These are phyloP conservation scores for Penicillium sp. DNA, from an alignment of 2,329 filamentous ascomycete genomes.

Conservation along the genomic window DNA sequence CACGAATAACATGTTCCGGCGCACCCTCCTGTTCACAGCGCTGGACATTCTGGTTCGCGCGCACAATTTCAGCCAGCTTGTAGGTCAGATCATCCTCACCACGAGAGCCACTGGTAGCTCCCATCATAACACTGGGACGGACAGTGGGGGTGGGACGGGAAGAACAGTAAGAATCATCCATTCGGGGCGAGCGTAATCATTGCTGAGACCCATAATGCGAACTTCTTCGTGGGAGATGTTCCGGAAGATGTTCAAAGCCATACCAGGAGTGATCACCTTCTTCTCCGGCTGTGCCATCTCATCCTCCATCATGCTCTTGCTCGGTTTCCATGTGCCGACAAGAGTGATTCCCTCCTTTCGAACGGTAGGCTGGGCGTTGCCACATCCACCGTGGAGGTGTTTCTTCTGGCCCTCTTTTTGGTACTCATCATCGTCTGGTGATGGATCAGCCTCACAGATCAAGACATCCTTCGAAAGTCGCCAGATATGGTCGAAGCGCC, in stretches of 20 bases:
- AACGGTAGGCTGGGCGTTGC: constrained; percentile 84
- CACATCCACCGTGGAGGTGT: constrained; percentile 81
- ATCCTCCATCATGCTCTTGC: constrained; percentile 70
- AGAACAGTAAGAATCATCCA: constrained; percentile 98
- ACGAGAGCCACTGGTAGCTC: constrained; percentile 86
- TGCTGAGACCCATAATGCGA: constrained; percentile 83
- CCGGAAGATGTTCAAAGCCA: constrained; percentile 82
- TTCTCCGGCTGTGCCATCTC: constrained; percentile 71
- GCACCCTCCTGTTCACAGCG: constrained; percentile 89
- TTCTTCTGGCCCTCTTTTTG: constrained; percentile 61
- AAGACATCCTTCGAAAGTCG: constrained; percentile 85
- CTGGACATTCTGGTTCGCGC: constrained; percentile 91
- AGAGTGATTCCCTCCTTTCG: constrained; percentile 84
- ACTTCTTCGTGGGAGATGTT: constrained; percentile 81
- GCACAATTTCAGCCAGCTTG: constrained; percentile 97
- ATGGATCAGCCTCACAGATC: constrained; percentile 77
- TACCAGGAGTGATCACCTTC: constrained; percentile 75
- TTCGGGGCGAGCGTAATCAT: constrained; percentile 91
- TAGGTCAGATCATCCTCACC: constrained; percentile 99
- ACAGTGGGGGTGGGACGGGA: constrained; percentile 92
- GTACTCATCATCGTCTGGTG: constrained; percentile 65
- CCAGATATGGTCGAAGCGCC: constrained; percentile 91
- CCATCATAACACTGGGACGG: constrained; percentile 94
- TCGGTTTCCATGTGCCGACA: constrained; percentile 69
- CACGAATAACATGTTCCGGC: constrained; percentile 82